phyloP scores from a whole-genome alignment of 2,329 filamentous ascomycete species.

The Thielaviopsis ethacetica region DNA sequence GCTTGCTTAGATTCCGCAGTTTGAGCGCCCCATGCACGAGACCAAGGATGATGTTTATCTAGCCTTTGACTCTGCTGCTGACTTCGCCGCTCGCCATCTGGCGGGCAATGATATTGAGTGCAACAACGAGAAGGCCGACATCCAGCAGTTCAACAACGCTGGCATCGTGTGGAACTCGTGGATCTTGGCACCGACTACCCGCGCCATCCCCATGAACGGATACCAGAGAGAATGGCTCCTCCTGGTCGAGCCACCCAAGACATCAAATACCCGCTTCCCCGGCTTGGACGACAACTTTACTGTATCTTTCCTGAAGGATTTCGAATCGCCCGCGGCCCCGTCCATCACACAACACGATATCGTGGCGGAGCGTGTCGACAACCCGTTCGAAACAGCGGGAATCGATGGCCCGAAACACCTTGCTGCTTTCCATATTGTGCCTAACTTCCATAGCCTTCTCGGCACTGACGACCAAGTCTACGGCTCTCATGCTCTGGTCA shows the following conservation, averaged over 20 bases:
- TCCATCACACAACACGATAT: not conserved
- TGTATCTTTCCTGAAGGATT: not conserved
- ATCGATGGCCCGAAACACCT: not conserved
- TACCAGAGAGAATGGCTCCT: constrained; percentile 10
- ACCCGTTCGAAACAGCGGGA: constrained; percentile 6
- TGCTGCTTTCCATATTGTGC: constrained; percentile 9
- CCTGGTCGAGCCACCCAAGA: constrained; percentile 5
- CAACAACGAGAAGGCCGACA: constrained; percentile 5
- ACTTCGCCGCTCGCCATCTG: constrained; percentile 8
- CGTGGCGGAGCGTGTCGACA: constrained; percentile 3
- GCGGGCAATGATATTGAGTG: constrained; percentile 9
- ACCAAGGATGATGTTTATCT: constrained; percentile 1
- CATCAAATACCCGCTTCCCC: constrained; percentile 3
- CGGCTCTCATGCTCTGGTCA: not conserved
- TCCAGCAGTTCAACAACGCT: constrained; percentile 8
- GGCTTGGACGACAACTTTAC: constrained; percentile 2
- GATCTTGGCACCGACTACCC: constrained; percentile 8
- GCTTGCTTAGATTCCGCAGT: not conserved
- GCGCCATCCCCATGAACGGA: not conserved
- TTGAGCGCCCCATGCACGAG: not conserved
- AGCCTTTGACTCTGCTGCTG: constrained; percentile 1
- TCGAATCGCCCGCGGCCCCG: not conserved
- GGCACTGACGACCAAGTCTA: constrained; percentile 1
- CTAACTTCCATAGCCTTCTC: not conserved
- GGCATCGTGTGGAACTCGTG: constrained; percentile 4